Percentiles rank a stretch among this genome's conserved stretches.
Evolutionary conservation across 2,329 filamentous ascomycete species (phyloP).

Genomic region (Pseudogymnoascus sp.): DNA sequence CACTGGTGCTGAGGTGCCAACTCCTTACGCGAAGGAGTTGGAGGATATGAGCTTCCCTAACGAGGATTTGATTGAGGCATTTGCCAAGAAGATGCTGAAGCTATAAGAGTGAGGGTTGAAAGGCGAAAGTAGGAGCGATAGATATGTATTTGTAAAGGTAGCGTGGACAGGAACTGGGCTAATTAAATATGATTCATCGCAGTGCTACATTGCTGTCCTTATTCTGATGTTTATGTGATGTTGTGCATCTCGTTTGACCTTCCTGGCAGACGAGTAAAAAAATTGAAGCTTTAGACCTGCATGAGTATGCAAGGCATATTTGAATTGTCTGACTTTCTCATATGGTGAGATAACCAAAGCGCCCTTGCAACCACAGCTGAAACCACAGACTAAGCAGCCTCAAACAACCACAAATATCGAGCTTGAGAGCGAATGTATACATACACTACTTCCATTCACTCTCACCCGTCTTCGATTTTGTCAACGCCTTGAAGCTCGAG

Average conservation of each 20-base stretch:
- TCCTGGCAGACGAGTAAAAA: neutral
- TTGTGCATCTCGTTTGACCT: neutral
- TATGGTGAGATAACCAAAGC: neutral
- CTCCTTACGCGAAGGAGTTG: slow-evolving; percentile 84
- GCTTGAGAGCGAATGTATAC: neutral
- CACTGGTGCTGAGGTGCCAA: slow-evolving; percentile 94
- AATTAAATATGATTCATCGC: slow-evolving; percentile 9
- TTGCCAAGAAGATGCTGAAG: slow-evolving; percentile 80
- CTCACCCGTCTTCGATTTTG: neutral
- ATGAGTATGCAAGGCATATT: neutral
- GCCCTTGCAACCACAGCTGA: neutral
- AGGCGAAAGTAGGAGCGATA: neutral
- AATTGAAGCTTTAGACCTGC: neutral
- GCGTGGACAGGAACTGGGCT: slow-evolving; percentile 6
- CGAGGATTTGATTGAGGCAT: slow-evolving; percentile 77
- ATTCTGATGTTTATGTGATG: neutral
- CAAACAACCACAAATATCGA: neutral
- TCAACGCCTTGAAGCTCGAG: neutral
- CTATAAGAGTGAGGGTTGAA: slow-evolving; percentile 42
- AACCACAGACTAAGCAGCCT: neutral
- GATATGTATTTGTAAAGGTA: slow-evolving; percentile 9
- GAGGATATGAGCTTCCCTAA: slow-evolving; percentile 95
- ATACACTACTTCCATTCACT: neutral
- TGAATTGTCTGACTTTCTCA: neutral
- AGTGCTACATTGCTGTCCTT: neutral